Base-by-base conservation (phyloP, 2,329 filamentous ascomycete genomes). In the Alternaria panax region DNA sequence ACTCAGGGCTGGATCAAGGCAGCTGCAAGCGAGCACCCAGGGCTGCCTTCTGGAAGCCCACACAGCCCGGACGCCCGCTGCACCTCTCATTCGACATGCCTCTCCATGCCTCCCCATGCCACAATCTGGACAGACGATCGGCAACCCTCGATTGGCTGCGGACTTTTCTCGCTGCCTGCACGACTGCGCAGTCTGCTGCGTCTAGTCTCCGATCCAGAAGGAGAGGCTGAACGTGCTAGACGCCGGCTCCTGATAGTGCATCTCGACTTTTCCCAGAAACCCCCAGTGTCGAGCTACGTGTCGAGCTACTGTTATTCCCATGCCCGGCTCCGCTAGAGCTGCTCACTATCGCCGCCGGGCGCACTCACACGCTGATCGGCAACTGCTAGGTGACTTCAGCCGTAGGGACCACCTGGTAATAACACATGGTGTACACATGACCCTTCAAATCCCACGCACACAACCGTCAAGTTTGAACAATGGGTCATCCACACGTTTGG, bases 311-410 rank as follows among this genome's bases (percentile, higher is more conserved):
- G 8, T 48, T 51, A 50, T 48, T 55, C 46, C 51, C 56, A 47
- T 34, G 43, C 34, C 30, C 27, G 20, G 45, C 50, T 12, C 18
- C 45, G 45, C 45, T 48, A 48, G 28, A 25, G 28, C 45, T 34
- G 45, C 34, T 51, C 16, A 40, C 48, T 28, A 51, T 40, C 41
- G 22, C 59, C 47, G 51, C 48, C 58, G 46, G 59, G 55, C 53
- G 51, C 58, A 53, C 48, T 42, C 42, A 22, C 41, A 55, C 25
- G 30, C 45, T 18, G 40, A 41, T 59, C 50, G 40, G 22, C 54
- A 42, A 42, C 45, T 47, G 25, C 38, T 59, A 47, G 42, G 9
- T 36, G 40, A 24, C 34, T 51, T 32, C 41, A 57, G 56, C 53
- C 38, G 32, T 51, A 59, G 38, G 20, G 12, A 32, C 22, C 20